Percentiles rank a stretch among this genome's conserved stretches.
Evolutionary conservation across 148 eudicot species (phyloP).

Genomic region (Rhododendron henanense): DNA sequence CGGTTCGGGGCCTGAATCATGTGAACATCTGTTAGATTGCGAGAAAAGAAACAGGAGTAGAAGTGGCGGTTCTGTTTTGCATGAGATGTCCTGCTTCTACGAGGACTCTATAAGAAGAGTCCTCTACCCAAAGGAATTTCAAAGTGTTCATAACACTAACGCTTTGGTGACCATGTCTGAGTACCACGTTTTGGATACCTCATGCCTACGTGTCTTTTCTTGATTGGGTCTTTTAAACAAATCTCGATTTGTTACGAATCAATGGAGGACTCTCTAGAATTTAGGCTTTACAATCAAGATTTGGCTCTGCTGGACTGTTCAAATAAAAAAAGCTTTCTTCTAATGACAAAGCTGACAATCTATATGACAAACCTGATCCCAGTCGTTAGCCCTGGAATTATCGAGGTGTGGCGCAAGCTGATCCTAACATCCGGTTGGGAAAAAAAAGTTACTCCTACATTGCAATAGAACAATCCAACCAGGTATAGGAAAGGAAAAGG

Average conservation of each 20-base stretch:
- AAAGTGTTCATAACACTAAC: neutral
- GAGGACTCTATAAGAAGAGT: neutral
- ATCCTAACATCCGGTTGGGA: no score
- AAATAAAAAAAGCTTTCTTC: no score
- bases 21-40: neutral
- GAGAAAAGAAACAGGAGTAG: neutral
- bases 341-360: no score
- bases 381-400: no score
- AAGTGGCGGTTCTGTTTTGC: neutral
- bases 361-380: no score
- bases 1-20: neutral
- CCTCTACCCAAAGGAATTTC: neutral
- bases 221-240: neutral
- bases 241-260: neutral
- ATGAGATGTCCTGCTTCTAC: neutral
- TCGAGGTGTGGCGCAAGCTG: no score
- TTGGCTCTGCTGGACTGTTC: neutral
- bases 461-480: neutral
- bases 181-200: no score
- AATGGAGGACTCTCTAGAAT: neutral
- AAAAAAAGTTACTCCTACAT: no score
- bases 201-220: neutral
- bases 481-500: neutral
- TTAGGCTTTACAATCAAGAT: neutral
- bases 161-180: no score